Conservation (phyloP, 75 land plant genomes). For the Cryptomeria japonica region DNA sequence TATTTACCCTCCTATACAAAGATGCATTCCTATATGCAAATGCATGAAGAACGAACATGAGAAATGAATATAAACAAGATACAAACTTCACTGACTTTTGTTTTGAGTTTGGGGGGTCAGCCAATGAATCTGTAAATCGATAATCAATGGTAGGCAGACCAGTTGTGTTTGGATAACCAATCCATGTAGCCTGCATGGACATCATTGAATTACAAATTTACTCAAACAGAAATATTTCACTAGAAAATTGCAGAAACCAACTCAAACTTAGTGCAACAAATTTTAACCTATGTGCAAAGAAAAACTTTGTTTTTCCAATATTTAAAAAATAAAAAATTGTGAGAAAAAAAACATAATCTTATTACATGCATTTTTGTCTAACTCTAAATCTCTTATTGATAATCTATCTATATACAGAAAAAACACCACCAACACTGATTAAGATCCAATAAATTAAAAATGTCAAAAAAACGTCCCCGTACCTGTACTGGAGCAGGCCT, state of each 20-base stretch:
- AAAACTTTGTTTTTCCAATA: too few species aligned
- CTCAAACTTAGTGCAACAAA: neutral
- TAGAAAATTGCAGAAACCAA: neutral
- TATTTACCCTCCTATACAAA: neutral
- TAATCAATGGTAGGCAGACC: slow-evolving; percentile 97
- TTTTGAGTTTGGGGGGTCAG: slow-evolving; percentile 78
- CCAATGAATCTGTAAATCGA: slow-evolving; percentile 84
- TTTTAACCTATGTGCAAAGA: neutral
- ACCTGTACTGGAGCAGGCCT: slow-evolving; percentile 98
- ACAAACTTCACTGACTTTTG: slow-evolving; percentile 68
- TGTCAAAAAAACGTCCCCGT: neutral
- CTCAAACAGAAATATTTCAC: neutral
- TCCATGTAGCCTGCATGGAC: slow-evolving; percentile 87
- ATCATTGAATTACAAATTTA: neutral
- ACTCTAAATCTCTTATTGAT: neutral
- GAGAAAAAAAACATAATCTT: neutral
- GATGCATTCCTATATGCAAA: neutral
- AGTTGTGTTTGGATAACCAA: slow-evolving; percentile 98
- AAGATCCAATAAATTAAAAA: neutral
- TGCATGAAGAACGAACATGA: neutral
- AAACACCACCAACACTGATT: neutral
- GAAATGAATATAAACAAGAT: neutral
- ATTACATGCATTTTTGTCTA: neutral
- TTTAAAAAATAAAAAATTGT: too few species aligned
- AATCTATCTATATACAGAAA: neutral